A percentile compares a stretch with the other conserved stretches of the same genome.
Conservation (phyloP, 352 stramenopile genomes). For the Hyaloperonospora brassicae region DNA sequence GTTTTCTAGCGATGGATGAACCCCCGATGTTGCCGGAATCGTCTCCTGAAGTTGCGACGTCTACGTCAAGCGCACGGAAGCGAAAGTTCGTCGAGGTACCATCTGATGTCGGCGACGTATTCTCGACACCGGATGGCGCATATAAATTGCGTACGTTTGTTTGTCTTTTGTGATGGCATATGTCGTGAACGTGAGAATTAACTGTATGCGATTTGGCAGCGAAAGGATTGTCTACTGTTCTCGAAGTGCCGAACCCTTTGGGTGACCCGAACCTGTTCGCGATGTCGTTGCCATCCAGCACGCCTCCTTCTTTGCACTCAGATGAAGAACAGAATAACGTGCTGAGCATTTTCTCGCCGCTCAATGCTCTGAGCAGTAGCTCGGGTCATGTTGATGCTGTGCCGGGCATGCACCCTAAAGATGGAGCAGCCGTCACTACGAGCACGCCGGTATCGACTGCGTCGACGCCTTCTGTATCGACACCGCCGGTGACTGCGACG, state of each 20-base stretch:
- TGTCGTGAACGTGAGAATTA: neutral
- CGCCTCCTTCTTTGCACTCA: constrained; percentile 7
- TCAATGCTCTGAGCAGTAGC: constrained; percentile 22
- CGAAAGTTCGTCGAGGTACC: constrained; percentile 79
- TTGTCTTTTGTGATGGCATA: neutral
- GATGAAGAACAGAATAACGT: constrained; percentile 43
- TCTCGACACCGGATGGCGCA: constrained; percentile 3
- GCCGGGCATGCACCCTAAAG: constrained; percentile 25
- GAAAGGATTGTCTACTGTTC: constrained; percentile 34
- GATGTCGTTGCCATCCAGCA: constrained; percentile 28
- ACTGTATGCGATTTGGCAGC: constrained; percentile 6
- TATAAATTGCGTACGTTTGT: constrained; percentile 26
- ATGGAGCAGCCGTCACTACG: constrained; percentile 9
- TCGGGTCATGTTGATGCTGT: constrained; percentile 12
- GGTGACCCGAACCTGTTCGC: constrained; percentile 24
- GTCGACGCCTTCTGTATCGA: constrained; percentile 5
- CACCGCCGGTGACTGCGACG: constrained; percentile 5
- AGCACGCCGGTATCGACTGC: constrained; percentile 2
- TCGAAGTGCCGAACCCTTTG: constrained; percentile 40
- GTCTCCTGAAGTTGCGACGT: constrained; percentile 28
- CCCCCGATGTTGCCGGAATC: constrained; percentile 55
- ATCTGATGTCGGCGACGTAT: constrained; percentile 16
- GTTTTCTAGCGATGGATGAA: constrained; percentile 82
- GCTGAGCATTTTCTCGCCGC: constrained; percentile 70
- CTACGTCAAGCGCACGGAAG: constrained; percentile 44